Base-by-base conservation (phyloP, 257 asterid genomes). In the Nicotiana benthamiana region DNA sequence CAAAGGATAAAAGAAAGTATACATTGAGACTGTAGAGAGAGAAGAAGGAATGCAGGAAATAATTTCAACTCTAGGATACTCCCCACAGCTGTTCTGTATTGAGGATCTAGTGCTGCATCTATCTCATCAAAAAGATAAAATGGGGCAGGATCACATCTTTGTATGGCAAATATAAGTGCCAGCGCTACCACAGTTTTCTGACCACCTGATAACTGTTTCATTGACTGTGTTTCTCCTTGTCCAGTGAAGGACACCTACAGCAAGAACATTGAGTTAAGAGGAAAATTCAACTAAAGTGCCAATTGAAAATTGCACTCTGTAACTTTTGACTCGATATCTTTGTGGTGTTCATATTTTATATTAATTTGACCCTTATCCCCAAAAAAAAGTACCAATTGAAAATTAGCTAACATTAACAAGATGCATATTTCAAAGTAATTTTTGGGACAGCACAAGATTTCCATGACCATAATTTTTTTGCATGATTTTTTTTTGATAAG, bases 101-200 rank as follows among this genome's bases (percentile, higher is more conserved):
- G 99, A 67, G 99, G 98, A 90, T 96, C 99, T 36, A 96, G 94
- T 30, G 99, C 99, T 30, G 99, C 99, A 86, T 96, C 99, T 62
- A 96, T 96, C 90, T 96, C 99, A 80, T 96, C 99, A 82, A 96
- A 96, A 80, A 96, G 99, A 90, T 96, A 96, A 86, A 96, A 96
- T 17, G 99, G 99, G 27, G 99, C 99, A 61, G 99, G 99, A 86
- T 96, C 99, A 82, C 99, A 96, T 66, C 98, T 91, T 80, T 96
- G 99, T 77, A 96, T 96, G 87, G 98, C 98, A 86, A 95, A 95
- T 82, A 96, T 96, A 77, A 93, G 87, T 28, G 97, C 89, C 86
- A 96, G 87, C 70, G 99, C 99, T 75, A 96, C 99, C 79, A 96
- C 99, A 9, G 99, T 96, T 86, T 96, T 96, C 87, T 96, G 99